These are phyloP conservation scores for Scenedesmus sp. DNA, from an alignment of 163 green algal genomes.

Conservation along the genomic window DNA sequence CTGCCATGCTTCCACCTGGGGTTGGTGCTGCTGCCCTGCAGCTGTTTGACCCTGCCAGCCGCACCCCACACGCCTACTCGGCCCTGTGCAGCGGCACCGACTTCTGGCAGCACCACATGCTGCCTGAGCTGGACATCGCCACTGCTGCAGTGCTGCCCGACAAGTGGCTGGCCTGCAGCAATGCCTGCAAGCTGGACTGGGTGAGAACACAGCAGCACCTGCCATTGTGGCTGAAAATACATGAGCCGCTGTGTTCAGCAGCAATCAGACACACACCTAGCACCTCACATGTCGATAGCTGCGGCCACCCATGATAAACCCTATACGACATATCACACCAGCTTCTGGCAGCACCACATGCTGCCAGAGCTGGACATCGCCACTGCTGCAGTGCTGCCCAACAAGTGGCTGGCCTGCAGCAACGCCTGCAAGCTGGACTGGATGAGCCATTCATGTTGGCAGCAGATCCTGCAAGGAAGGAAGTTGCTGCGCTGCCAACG, in stretches of 20 bases:
- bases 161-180: conserved; percentile 30
- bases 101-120: conserved; percentile 32
- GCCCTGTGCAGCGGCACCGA: not conserved
- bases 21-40: not conserved
- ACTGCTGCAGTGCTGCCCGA: conserved; percentile 23
- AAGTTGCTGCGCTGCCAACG: not conserved
- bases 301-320: no score
- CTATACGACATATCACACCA: no score
- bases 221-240: not conserved
- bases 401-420: conserved; percentile 33
- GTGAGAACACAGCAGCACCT: not conserved
- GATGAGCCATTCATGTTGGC: not conserved
- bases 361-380: conserved; percentile 7
- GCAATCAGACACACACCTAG: not conserved
- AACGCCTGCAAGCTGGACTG: not conserved
- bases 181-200: conserved; percentile 10
- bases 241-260: not conserved
- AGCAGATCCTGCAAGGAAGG: no score
- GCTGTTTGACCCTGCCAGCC: not conserved
- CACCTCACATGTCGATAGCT: no score
- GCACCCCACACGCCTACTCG: not conserved
- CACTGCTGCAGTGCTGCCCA: conserved; percentile 6
- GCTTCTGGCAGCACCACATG: conserved; percentile 34
- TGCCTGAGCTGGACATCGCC: conserved; percentile 3
- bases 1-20: not conserved